A percentile compares a stretch with the other conserved stretches of the same genome.
phyloP scores from a whole-genome alignment of 192 early-diverging fungal species.

The Borealophlyctis nickersoniae region DNA sequence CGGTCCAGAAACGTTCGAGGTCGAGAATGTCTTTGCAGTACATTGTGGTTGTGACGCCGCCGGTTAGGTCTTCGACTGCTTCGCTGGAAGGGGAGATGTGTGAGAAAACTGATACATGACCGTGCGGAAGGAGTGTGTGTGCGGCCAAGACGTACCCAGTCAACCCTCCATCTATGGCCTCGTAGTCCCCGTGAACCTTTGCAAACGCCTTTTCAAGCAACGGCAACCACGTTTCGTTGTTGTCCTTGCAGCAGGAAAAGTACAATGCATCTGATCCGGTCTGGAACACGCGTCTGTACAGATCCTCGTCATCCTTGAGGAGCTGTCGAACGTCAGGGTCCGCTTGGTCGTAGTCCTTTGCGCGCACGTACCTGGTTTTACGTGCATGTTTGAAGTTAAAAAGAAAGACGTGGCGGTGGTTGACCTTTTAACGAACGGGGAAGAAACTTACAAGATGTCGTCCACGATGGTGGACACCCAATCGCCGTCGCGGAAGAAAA shows the following conservation, averaged over 20 bases:
- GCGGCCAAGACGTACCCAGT: background rate
- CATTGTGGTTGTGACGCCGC: conserved; percentile 44
- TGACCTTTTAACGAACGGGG: background rate
- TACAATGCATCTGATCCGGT: conserved; percentile 20
- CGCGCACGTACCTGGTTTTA: too few relatives aligned
- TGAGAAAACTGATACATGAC: too few relatives aligned
- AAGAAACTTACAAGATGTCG: conserved; percentile 36
- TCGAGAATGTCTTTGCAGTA: conserved; percentile 46
- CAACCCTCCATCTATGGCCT: conserved; percentile 40
- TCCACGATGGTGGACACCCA: conserved; percentile 56
- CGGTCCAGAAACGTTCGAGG: conserved; percentile 51
- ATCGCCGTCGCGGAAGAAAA: conserved; percentile 57
- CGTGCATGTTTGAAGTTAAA: too few relatives aligned
- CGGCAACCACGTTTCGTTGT: conserved; percentile 54
- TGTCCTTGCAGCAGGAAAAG: conserved; percentile 38
- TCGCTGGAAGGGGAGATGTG: conserved; percentile 27
- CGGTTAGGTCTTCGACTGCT: conserved; percentile 56
- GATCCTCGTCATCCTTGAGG: conserved; percentile 8
- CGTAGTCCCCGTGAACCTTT: conserved; percentile 54
- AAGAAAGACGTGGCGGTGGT: background rate
- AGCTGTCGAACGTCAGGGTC: background rate
- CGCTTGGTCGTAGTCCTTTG: background rate
- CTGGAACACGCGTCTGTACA: conserved; percentile 11
- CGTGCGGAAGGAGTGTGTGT: too few relatives aligned
- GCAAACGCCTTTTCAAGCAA: conserved; percentile 58